Evolutionary conservation across 306 rosid genomes (phyloP), one percentile per base, ranked within the genome.

Genomic region (Quercus rubra): DNA sequence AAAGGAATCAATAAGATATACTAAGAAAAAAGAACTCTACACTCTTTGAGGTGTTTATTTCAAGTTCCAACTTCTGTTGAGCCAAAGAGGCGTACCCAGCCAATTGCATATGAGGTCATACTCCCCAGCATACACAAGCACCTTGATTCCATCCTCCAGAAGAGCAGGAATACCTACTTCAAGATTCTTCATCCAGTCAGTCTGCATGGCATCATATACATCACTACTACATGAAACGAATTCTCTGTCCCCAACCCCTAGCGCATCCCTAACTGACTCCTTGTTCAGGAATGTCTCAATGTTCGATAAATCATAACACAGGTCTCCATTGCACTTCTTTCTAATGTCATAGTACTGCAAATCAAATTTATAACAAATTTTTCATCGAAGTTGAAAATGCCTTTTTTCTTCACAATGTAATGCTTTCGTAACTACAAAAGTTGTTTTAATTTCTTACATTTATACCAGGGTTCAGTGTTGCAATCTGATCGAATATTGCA

Each of bases 121-220:
- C 35, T 31, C 35, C 35, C 35, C 35, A 31, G 35, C 35, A 31
- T 31, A 31, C 35, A 31, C 35, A 31, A 31, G 35, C 35, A 31
- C 35, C 35, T 31, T 31, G 35, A 31, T 31, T 31, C 35, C 35
- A 31, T 31, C 35, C 35, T 31, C 5, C 0, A 31, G 1, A 31
- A 31, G 35, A 31, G 35, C 35, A 31, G 35, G 35, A 31, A 31
- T 31, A 31, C 4, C 31, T 0, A 30, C 35, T 31, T 31, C 35
- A 31, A 31, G 91, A 89, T 95, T 92, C 87, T 80, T 92, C 98
- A 95, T 95, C 99, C 98, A 92, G 62, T 95, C 99, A 66, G 57
- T 62, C 73, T 75, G 13, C 96, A 95, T 83, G 41, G 90, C 97
- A 18, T 67, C 59, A 56, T 87, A 87, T 43, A 93, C 97, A 19